A percentile compares a stretch with the other conserved stretches of the same genome.
Evolutionary conservation across 2,329 filamentous ascomycete species (phyloP).

Genomic region (Drechslerella dactyloides): DNA sequence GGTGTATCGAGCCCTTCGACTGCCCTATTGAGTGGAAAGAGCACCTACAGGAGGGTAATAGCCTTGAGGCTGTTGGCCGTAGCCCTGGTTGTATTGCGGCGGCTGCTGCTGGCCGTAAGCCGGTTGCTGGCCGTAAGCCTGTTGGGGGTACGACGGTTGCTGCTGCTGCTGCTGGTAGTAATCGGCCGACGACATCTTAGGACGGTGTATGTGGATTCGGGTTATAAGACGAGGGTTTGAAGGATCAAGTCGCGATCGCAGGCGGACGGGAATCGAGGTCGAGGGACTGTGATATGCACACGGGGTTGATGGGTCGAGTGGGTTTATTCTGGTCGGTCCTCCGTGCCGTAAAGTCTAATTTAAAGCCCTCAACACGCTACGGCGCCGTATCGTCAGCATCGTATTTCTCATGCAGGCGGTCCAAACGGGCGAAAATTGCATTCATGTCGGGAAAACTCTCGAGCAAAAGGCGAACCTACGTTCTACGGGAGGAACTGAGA

Average conservation of each 20-base stretch:
- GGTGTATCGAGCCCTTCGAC: background rate
- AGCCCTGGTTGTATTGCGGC: slow-evolving; percentile 44
- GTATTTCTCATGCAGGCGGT: background rate
- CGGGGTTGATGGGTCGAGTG: background rate
- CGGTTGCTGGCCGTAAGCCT: slow-evolving; percentile 29
- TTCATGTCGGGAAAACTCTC: background rate
- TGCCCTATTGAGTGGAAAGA: background rate
- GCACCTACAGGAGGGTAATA: slow-evolving; percentile 47
- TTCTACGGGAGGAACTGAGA: background rate
- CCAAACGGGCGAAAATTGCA: slow-evolving; percentile 13
- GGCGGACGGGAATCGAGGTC: background rate
- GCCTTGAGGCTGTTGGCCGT: slow-evolving; percentile 40
- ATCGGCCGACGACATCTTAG: slow-evolving; percentile 46
- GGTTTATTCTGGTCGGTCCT: background rate
- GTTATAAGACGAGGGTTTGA: background rate
- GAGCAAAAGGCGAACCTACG: background rate
- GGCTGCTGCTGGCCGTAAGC: slow-evolving; percentile 30
- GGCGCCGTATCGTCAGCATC: background rate
- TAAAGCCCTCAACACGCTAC: background rate
- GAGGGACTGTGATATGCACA: slow-evolving; percentile 4
- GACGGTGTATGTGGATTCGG: background rate
- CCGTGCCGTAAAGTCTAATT: background rate
- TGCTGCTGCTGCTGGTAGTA: slow-evolving; percentile 33
- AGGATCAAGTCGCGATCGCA: background rate
- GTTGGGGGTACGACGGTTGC: slow-evolving; percentile 40